phyloP scores from a whole-genome alignment of 2,329 filamentous ascomycete genomes.

The Colletotrichum salicis region DNA sequence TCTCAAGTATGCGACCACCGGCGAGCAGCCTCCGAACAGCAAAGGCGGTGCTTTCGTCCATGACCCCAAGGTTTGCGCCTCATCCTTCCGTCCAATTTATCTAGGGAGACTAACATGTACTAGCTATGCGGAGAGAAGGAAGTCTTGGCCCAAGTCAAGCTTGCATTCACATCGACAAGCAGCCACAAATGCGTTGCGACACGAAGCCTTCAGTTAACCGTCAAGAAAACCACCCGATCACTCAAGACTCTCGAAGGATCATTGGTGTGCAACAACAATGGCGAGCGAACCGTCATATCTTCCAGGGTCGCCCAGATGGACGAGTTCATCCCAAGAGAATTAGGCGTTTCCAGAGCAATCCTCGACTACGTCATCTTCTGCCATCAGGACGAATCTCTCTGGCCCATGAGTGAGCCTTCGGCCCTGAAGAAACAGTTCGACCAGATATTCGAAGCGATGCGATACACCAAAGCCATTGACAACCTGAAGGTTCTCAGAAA shows the following conservation, averaged over 20 bases:
- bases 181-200: slow-evolving; percentile 84
- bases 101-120: background rate
- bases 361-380: slow-evolving; percentile 98
- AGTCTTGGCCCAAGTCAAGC: slow-evolving; percentile 89
- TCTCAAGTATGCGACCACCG: slow-evolving; percentile 97
- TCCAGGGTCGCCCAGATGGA: slow-evolving; percentile 85
- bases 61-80: slow-evolving; percentile 79
- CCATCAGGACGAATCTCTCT: slow-evolving; percentile 96
- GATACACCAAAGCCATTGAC: slow-evolving; percentile 97
- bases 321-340: slow-evolving; percentile 81
- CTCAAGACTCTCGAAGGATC: slow-evolving; percentile 88
- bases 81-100: too few relatives aligned
- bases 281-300: slow-evolving; percentile 82
- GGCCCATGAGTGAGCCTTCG: slow-evolving; percentile 91
- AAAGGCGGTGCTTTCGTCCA: slow-evolving; percentile 94
- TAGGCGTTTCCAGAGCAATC: slow-evolving; percentile 90
- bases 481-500: slow-evolving; percentile 91
- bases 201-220: slow-evolving; percentile 83
- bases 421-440: slow-evolving; percentile 94
- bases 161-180: slow-evolving; percentile 84
- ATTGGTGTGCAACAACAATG: slow-evolving; percentile 79
- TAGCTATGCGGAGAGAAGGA: slow-evolving; percentile 86
- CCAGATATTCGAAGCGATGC: slow-evolving; percentile 96
- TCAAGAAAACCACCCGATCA: slow-evolving; percentile 81
- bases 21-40: slow-evolving; percentile 91